These are phyloP conservation scores for Aspergillus ochraceoroseus DNA, from an alignment of 2,329 filamentous ascomycete species.

Conservation along the genomic window DNA sequence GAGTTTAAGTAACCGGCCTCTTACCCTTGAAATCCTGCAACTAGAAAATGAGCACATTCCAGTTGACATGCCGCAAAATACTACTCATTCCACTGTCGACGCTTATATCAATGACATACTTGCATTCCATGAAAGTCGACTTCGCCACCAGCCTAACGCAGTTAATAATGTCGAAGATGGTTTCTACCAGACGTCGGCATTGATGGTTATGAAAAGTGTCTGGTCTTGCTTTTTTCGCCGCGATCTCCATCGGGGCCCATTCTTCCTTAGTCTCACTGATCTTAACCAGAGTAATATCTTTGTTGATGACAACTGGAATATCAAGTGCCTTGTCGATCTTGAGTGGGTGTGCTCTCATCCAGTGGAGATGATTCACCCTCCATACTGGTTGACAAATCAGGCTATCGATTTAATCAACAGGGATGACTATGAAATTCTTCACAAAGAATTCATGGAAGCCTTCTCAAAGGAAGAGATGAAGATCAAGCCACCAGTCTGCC, in stretches of 20 bases:
- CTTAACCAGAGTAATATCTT: constrained; percentile 37
- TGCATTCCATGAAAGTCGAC: constrained; percentile 10
- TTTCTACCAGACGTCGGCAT: constrained; percentile 19
- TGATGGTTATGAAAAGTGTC: constrained; percentile 9
- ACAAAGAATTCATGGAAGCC: constrained; percentile 17
- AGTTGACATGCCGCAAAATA: constrained; percentile 3
- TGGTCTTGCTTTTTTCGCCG: constrained; percentile 1
- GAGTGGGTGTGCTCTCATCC: constrained; percentile 24
- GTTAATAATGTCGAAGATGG: constrained; percentile 17
- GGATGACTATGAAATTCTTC: constrained; percentile 16
- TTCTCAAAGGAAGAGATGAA: constrained; percentile 14
- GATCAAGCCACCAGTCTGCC: background rate
- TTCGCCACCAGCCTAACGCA: constrained; percentile 25
- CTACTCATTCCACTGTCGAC: constrained; percentile 11
- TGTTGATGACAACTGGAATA: constrained; percentile 25
- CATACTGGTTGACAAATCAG: constrained; percentile 23
- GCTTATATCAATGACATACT: constrained; percentile 12
- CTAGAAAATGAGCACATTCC: constrained; percentile 13
- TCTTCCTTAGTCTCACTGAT: constrained; percentile 33
- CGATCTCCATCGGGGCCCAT: constrained; percentile 7
- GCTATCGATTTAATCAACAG: constrained; percentile 16
- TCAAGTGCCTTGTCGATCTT: constrained; percentile 16
- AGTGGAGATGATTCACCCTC: constrained; percentile 22
- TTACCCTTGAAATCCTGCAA: constrained; percentile 14
- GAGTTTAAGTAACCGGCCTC: constrained; percentile 16